Base-by-base conservation (phyloP, 2,329 filamentous ascomycete genomes). In the Penicillium oxalicum region DNA sequence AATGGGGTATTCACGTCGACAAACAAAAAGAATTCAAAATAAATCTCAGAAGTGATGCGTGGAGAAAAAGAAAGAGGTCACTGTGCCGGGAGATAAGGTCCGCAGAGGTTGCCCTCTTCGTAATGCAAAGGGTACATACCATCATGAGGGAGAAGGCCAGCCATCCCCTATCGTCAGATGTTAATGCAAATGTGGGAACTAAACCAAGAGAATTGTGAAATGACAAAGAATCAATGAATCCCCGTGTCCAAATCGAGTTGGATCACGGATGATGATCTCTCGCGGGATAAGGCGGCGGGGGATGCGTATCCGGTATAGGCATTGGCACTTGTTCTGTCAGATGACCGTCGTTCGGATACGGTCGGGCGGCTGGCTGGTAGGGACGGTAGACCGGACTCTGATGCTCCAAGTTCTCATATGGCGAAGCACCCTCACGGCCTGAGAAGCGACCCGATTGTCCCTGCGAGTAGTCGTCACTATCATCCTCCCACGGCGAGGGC, bases 251-350 rank as follows among this genome's bases (percentile, higher is more conserved):
- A 11, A 32, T 8, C 11, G 8, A 32, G 7, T 11, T 11, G 4
- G 34, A 51, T 52, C 49, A 60, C 54, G 25, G 34, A 44, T 40
- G 48, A 40, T 54, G 58, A 35, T 58, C 48, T 27, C 44, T 52
- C 39, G 58, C 58, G 27, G 61, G 56, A 28, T 60, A 57, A 1
- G 55, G 55, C 13, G 63, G 57, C 27, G 62, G 57, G 28, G 63
- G 58, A 41, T 63, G 66, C 11, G 61, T 48, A 13, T 67, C 64
- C 2, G 63, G 61, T 37, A 67, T 55, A 33, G 64, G 63, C 26
- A 67, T 65, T 4, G 64, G 64, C 1, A 54, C 54, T 33, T 64
- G 60, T 44, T 65, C 60, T 25, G 61, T 61, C 9, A 66, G 57
- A 6, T 55, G 51, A n/a, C 50, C 53, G n/a, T 60, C 48, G 7